Evolutionary conservation across 2,329 filamentous ascomycete species (phyloP).

Genomic region (Fusarium sulawesiense): DNA sequence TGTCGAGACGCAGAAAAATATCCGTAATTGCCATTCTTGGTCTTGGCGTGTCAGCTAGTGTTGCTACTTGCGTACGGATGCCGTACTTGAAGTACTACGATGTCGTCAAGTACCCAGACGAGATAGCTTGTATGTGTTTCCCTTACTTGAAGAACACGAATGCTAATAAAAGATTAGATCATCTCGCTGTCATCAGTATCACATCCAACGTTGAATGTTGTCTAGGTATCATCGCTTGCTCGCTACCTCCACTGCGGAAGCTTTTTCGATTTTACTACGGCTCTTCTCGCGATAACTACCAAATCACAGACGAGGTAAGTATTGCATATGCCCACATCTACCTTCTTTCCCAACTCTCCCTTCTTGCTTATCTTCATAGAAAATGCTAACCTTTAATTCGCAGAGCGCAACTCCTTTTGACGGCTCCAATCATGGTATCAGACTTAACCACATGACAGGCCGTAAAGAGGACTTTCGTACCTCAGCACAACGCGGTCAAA

Average conservation of each 20-base stretch:
- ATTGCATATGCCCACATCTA: accelerated
- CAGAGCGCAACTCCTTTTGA: not conserved
- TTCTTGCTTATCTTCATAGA: accelerated
- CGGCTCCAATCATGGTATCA: not conserved
- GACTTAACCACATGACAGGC: not conserved
- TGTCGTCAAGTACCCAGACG: not conserved
- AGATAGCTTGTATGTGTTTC: not conserved
- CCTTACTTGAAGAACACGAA: accelerated
- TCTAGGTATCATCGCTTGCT: conserved; percentile 20
- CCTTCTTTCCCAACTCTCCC: accelerated
- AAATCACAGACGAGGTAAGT: conserved; percentile 4
- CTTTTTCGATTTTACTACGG: conserved; percentile 18
- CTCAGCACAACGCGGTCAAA: not conserved
- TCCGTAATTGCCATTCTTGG: conserved; percentile 13
- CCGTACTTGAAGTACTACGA: conserved; percentile 22
- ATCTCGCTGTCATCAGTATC: conserved; percentile 20
- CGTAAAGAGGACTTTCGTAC: not conserved
- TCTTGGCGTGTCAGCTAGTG: conserved; percentile 4
- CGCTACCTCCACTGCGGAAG: not conserved
- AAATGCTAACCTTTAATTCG: accelerated
- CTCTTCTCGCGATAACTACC: conserved; percentile 2
- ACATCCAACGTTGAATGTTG: conserved; percentile 19
- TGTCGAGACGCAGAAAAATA: conserved; percentile 12
- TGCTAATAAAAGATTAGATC: not conserved
- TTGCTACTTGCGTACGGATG: conserved; percentile 17